Evolutionary conservation across 1,284 basidiomycete genomes (phyloP).

Genomic region (Fomitopsis pinicola): DNA sequence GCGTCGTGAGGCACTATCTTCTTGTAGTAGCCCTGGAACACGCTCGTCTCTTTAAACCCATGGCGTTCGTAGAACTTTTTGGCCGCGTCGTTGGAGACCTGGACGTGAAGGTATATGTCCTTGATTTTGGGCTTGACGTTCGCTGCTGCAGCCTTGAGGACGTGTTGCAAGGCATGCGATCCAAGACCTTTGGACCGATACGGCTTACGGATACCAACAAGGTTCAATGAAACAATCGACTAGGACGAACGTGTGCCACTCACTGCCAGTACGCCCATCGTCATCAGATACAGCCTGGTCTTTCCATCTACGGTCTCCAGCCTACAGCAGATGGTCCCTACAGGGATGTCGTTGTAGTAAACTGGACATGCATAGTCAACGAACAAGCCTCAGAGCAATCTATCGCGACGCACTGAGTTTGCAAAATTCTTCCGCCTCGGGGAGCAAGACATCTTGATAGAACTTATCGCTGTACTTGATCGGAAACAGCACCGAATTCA

Average conservation of each 20-base stretch:
- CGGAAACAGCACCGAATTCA: conserved; percentile 77
- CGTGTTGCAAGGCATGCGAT: conserved; percentile 58
- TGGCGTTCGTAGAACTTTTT: conserved; percentile 76
- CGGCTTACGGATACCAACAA: conserved; percentile 42
- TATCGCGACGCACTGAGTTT: conserved; percentile 54
- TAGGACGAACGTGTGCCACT: conserved; percentile 27
- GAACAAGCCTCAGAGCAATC: neutral
- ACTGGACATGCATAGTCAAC: conserved; percentile 38
- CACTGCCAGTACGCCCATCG: conserved; percentile 80
- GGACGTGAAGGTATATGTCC: conserved; percentile 75
- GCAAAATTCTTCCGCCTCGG: conserved; percentile 76
- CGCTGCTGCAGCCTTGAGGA: conserved; percentile 56
- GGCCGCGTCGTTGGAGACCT: conserved; percentile 65
- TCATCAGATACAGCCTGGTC: conserved; percentile 72
- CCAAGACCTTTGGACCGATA: conserved; percentile 73
- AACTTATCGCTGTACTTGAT: conserved; percentile 82
- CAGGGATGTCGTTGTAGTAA: conserved; percentile 82
- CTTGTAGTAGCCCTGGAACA: conserved; percentile 76
- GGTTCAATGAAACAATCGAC: conserved; percentile 4
- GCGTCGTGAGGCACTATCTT: conserved; percentile 75
- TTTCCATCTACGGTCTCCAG: conserved; percentile 60
- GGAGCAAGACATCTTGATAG: conserved; percentile 66
- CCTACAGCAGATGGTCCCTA: conserved; percentile 78
- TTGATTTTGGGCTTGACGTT: conserved; percentile 57
- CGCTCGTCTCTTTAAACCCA: conserved; percentile 61